Base-by-base conservation (phyloP, 306 rosid species). In the Argentina anserina region DNA sequence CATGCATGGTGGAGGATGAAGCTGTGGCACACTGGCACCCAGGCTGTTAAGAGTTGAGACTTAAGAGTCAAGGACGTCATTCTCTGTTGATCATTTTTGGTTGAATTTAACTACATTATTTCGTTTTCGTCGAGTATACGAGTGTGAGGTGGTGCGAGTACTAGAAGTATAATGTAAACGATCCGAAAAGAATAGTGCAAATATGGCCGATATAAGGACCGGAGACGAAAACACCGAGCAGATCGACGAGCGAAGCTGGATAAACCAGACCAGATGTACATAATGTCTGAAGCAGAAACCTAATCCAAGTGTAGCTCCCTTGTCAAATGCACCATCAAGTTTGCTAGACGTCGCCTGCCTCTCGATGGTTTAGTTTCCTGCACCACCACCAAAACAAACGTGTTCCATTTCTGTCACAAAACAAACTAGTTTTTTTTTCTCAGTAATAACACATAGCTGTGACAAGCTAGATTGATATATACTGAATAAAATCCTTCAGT, bases 291-390 rank as follows among this genome's bases (percentile, higher is more conserved):
- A 11, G 97, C 99, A 1, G 77, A 25, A 50, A 90, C 95, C 79
- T 88, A 95, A 6, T 85, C 88, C 80, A 94, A 37, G 75, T 91
- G 96, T 68, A 84, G 67, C 74, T 81, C 80, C 80, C 67, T 85
- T 26, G 71, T 84, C 61, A 94, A 74, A 66, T 91, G 91, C 43
- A 94, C 97, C 96, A 88, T 86, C 14, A 94, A 91, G 40, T 94
- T 94, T 0, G 96, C 93, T 41, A 67, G 87, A 75, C 7, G 76
- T 10, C 6, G 96, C 99, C 83, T 91, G 45, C 77, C 96, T 85
- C 75, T 90, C 99, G 36, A 88, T 87, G 15, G 96, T 77, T 79
- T 94, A 97, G 84, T 89, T 94, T 58, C 93, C 96, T 93, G 81
- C 41, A 72, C 69, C 36, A 59, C 9, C 21, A 67, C 42, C 69